Evolutionary conservation across 306 rosid genomes (phyloP).

Genomic region (Fragaria ananassa): DNA sequence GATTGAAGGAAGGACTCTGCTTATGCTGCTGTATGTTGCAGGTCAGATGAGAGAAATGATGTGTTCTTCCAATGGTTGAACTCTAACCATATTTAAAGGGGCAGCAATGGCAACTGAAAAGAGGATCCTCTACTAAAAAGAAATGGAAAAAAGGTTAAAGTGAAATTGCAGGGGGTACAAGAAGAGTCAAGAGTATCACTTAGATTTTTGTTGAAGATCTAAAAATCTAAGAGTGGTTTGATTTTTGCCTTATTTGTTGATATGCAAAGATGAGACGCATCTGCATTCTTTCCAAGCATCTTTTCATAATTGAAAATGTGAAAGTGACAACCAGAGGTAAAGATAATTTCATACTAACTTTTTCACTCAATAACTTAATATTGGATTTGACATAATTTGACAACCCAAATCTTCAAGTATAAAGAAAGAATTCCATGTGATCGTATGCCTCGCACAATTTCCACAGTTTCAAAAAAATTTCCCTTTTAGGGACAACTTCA

Average conservation of each 20-base stretch:
- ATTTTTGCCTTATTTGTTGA: conserved; percentile 28
- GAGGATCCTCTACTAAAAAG: conserved; percentile 8
- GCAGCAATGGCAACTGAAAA: not conserved
- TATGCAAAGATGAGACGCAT: conserved; percentile 8
- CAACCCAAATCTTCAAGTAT: not conserved
- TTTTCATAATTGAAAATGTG: not conserved
- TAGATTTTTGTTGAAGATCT: conserved; percentile 28
- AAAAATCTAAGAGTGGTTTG: conserved; percentile 22
- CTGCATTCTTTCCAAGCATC: not conserved
- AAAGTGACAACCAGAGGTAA: conserved; percentile 6
- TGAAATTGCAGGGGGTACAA: conserved; percentile 3
- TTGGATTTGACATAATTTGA: not conserved
- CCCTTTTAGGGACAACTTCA: not conserved
- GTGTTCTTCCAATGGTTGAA: not conserved
- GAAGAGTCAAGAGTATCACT: conserved; percentile 15
- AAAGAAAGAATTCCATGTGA: conserved; percentile 19
- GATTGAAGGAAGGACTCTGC: not conserved
- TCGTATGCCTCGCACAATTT: conserved; percentile 7
- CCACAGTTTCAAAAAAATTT: not conserved
- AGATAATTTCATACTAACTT: not conserved
- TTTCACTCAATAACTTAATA: conserved; percentile 1
- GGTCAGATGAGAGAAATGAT: not conserved
- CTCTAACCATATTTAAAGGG: not conserved
- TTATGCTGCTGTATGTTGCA: not conserved
- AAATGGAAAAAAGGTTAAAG: not conserved